phyloP scores from a whole-genome alignment of 1,284 basidiomycete genomes.

The Moesziomyces antarcticus region DNA sequence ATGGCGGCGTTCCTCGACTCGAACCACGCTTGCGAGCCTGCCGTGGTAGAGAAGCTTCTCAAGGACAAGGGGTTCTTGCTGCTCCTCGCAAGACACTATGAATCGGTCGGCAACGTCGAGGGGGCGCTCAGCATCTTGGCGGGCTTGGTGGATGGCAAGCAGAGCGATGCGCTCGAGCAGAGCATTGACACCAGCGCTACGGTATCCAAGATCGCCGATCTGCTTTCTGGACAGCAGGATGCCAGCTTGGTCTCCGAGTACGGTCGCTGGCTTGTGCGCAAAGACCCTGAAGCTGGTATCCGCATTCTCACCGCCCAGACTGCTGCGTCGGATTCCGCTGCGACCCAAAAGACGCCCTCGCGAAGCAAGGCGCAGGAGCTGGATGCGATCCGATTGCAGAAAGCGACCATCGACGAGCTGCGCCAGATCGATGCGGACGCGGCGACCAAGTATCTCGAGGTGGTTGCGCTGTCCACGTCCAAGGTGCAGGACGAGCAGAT shows the following conservation, averaged over 20 bases:
- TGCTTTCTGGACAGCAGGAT: constrained; percentile 25
- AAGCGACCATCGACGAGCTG: constrained; percentile 42
- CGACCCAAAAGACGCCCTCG: constrained; percentile 9
- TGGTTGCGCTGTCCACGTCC: constrained; percentile 45
- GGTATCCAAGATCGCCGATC: constrained; percentile 26
- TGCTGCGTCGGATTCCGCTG: not conserved
- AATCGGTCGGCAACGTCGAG: constrained; percentile 20
- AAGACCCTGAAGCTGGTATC: constrained; percentile 51
- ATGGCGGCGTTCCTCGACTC: constrained; percentile 28
- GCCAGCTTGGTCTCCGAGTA: constrained; percentile 30
- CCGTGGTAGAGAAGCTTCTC: constrained; percentile 22
- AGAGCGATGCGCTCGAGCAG: constrained; percentile 15
- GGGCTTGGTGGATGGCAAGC: constrained; percentile 44
- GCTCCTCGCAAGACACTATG: constrained; percentile 34
- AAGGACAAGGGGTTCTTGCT: constrained; percentile 10
- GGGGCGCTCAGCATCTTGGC: constrained; percentile 42
- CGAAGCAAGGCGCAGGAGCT: constrained; percentile 33
- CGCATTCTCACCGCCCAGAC: constrained; percentile 40
- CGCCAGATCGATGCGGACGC: constrained; percentile 45
- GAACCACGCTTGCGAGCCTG: constrained; percentile 30
- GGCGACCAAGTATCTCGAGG: constrained; percentile 59
- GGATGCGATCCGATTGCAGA: constrained; percentile 33
- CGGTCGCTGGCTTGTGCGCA: constrained; percentile 56
- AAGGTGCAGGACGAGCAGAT: constrained; percentile 49
- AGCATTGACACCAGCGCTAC: constrained; percentile 13